phyloP scores from a whole-genome alignment of 805 yeast species.

The Wickerhamomyces chaumierensis region DNA sequence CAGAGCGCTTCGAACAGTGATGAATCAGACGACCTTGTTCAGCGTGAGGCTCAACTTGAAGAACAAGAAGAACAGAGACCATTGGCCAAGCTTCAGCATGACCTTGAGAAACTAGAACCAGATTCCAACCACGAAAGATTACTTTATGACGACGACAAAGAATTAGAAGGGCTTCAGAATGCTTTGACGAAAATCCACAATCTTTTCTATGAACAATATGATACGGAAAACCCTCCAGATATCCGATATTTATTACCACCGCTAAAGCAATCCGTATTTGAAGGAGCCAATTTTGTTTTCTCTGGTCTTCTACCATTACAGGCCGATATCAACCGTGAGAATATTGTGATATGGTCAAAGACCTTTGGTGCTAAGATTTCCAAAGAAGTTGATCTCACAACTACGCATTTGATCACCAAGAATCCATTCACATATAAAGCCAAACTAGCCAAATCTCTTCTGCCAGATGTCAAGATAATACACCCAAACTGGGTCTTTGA shows the following conservation, averaged over 20 bases:
- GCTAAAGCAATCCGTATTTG: constrained; percentile 60
- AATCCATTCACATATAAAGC: constrained; percentile 79
- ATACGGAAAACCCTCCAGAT: constrained; percentile 44
- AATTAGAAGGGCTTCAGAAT: constrained; percentile 48
- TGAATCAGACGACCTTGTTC: constrained; percentile 29
- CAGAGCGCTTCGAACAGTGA: constrained; percentile 25
- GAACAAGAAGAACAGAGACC: constrained; percentile 79
- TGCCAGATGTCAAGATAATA: constrained; percentile 60
- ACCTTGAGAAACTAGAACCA: constrained; percentile 34
- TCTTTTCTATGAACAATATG: constrained; percentile 47
- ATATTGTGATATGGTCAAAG: constrained; percentile 83
- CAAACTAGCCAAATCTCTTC: constrained; percentile 56
- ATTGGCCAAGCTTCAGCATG: constrained; percentile 69
- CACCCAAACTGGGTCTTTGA: constrained; percentile 89
- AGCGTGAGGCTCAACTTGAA: constrained; percentile 61
- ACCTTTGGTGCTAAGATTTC: constrained; percentile 87
- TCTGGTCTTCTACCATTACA: constrained; percentile 91
- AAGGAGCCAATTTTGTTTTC: constrained; percentile 60
- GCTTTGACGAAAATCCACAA: constrained; percentile 57
- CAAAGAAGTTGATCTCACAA: constrained; percentile 53
- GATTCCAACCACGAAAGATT: constrained; percentile 25
- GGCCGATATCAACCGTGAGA: constrained; percentile 58
- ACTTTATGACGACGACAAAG: constrained; percentile 71
- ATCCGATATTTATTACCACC: constrained; percentile 60
- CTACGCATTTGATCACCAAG: constrained; percentile 83